These are phyloP conservation scores for Smittium culicis DNA, from an alignment of 371 early-diverging fungal genomes.

Conservation along the genomic window DNA sequence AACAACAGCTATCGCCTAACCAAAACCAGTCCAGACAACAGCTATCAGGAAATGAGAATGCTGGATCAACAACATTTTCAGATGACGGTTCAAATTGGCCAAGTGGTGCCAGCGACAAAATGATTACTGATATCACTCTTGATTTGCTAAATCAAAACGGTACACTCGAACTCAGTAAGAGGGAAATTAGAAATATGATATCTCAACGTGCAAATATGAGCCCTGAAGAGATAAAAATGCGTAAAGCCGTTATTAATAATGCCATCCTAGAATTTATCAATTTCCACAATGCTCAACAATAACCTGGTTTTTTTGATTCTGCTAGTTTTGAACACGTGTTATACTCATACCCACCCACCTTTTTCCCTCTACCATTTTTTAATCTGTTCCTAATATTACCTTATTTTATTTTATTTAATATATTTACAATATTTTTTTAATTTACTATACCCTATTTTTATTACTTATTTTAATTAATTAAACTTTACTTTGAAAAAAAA, in stretches of 20 bases:
- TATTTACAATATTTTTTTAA: too few species aligned
- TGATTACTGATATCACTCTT: neutral
- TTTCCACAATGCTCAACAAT: too few species aligned
- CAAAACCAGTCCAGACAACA: neutral
- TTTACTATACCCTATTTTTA: too few species aligned
- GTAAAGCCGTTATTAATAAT: neutral
- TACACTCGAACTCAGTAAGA: neutral
- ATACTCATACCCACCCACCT: too few species aligned
- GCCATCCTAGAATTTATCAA: neutral
- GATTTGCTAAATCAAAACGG: neutral
- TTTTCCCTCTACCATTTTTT: too few species aligned
- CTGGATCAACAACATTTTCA: neutral
- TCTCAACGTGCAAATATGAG: neutral
- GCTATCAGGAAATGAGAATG: neutral
- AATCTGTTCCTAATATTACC: too few species aligned
- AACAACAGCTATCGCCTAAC: neutral
- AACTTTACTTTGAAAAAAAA: too few species aligned
- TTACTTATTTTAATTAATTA: too few species aligned
- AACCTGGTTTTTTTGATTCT: too few species aligned
- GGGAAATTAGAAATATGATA: neutral
- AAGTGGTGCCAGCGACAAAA: neutral
- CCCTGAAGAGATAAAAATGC: neutral
- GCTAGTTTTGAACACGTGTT: too few species aligned
- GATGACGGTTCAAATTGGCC: neutral
- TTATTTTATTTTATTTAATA: too few species aligned